Conservation (phyloP, 2,329 filamentous ascomycete genomes). For the Calonectria montana region DNA sequence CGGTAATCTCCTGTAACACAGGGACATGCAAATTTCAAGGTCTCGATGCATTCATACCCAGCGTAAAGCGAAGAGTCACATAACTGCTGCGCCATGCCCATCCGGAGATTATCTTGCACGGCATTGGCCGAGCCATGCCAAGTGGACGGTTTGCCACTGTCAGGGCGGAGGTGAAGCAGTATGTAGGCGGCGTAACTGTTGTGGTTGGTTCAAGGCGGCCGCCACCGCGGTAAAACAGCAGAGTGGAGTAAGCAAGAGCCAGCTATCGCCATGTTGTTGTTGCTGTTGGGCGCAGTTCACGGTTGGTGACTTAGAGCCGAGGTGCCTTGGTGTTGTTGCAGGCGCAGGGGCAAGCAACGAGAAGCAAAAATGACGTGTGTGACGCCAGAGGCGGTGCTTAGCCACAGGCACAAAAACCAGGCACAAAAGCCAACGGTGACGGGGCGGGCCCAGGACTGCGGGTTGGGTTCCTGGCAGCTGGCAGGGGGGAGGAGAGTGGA, state of each 20-base stretch:
- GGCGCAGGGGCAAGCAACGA: constrained; percentile 6
- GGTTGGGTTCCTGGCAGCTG: neutral
- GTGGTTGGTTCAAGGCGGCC: neutral
- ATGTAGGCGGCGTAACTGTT: neutral
- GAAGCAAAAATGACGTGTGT: neutral
- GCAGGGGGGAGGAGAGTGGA: neutral
- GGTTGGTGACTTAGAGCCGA: constrained; percentile 1
- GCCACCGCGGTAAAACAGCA: neutral
- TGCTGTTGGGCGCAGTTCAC: neutral
- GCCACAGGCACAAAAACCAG: constrained; percentile 16
- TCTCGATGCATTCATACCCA: neutral
- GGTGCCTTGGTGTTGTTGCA: neutral
- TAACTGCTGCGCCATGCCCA: constrained; percentile 18
- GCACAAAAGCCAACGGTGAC: neutral
- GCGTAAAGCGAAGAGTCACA: neutral
- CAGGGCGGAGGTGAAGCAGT: neutral
- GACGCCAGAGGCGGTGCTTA: constrained; percentile 8
- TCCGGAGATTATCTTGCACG: constrained; percentile 12
- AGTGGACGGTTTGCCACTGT: neutral
- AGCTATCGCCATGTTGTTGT: neutral
- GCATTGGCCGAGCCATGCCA: neutral
- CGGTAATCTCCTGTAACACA: neutral
- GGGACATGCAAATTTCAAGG: neutral
- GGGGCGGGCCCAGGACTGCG: neutral
- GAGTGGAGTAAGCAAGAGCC: neutral